Evolutionary conservation across 2,329 filamentous ascomycete species (phyloP).

Genomic region (Penicillium vulpinum): DNA sequence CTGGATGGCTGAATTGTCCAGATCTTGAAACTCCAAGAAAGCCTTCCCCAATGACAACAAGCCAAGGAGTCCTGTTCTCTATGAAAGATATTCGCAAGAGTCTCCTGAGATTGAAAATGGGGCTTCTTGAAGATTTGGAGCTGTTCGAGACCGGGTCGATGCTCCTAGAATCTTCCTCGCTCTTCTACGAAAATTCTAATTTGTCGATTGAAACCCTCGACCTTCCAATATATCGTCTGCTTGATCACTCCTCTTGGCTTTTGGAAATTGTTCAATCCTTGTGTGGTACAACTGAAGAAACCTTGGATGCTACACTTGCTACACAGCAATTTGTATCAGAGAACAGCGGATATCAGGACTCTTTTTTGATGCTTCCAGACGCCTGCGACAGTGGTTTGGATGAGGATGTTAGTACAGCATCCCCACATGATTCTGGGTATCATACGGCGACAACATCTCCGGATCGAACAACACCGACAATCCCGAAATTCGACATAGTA

Average conservation of each 20-base stretch:
- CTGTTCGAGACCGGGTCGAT: constrained; percentile 4
- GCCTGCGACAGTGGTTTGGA: neutral
- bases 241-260: constrained; percentile 17
- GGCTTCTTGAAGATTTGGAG: constrained; percentile 18
- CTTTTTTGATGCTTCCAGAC: neutral
- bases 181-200: neutral
- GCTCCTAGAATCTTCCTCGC: neutral
- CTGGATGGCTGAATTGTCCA: neutral
- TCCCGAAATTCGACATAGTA: constrained; percentile 2
- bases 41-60: neutral
- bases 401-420: neutral
- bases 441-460: constrained; percentile 3
- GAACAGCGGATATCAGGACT: neutral
- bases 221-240: constrained; percentile 18
- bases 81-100: neutral
- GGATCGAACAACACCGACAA: neutral
- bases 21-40: neutral
- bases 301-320: too few species aligned
- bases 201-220: constrained; percentile 9
- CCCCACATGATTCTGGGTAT: constrained; percentile 16
- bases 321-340: neutral
- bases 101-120: constrained; percentile 14
- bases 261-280: constrained; percentile 12
- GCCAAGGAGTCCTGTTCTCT: neutral
- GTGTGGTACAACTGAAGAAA: neutral